These are phyloP conservation scores for Trichoderma cornu-damae DNA, from an alignment of 2,329 filamentous ascomycete species.

Conservation along the genomic window DNA sequence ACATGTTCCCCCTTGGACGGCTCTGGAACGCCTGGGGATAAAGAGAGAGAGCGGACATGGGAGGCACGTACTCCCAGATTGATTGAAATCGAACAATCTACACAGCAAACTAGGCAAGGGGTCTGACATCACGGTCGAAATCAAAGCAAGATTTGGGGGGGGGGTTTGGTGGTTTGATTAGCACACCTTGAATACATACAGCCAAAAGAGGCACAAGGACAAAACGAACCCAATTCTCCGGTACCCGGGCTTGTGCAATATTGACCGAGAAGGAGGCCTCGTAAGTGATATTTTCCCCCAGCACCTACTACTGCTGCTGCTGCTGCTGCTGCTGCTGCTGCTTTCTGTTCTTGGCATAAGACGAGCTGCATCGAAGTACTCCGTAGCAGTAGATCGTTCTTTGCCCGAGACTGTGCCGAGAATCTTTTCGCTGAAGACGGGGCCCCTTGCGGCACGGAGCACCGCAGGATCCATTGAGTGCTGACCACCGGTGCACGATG, in stretches of 20 bases:
- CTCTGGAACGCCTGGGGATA: not conserved
- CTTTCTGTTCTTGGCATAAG: constrained; percentile 3
- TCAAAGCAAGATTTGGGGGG: not conserved
- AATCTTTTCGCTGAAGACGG: not conserved
- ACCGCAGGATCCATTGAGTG: constrained; percentile 1
- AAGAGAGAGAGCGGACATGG: not conserved
- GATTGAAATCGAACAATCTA: constrained; percentile 6
- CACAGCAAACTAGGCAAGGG: not conserved
- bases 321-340: no score
- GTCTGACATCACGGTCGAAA: not conserved
- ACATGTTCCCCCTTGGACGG: constrained; percentile 5
- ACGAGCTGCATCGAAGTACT: not conserved
- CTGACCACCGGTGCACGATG: constrained; percentile 1
- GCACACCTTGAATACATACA: not conserved
- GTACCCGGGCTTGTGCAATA: no score
- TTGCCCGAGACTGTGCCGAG: not conserved
- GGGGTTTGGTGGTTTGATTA: not conserved
- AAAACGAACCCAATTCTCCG: not conserved
- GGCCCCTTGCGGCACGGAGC: not conserved
- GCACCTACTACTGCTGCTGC: no score
- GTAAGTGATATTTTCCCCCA: not conserved
- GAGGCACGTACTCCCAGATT: not conserved
- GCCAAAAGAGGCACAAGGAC: not conserved
- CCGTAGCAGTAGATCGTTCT: not conserved
- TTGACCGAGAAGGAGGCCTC: not conserved